These are phyloP conservation scores for Phialocephala sp. DNA, from an alignment of 2,329 filamentous ascomycete genomes.

Conservation along the genomic window DNA sequence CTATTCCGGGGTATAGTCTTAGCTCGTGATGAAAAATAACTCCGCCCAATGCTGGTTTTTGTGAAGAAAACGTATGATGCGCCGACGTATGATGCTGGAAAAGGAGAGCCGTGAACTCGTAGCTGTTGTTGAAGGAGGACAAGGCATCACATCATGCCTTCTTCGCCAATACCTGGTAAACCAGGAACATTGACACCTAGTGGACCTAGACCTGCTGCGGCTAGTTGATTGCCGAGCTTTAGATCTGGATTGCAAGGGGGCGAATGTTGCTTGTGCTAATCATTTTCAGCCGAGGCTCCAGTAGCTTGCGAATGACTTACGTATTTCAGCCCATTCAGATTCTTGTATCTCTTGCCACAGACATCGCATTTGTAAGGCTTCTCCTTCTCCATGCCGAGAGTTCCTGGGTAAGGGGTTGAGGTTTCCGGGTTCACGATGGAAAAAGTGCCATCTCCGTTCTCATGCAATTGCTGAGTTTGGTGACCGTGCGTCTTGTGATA, in stretches of 20 bases:
- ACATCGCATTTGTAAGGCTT: conserved; percentile 98
- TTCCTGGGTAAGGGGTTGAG: conserved; percentile 91
- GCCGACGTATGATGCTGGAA: conserved; percentile 26
- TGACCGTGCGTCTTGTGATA: conserved; percentile 86
- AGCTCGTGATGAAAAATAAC: conserved; percentile 32
- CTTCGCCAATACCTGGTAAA: conserved; percentile 61
- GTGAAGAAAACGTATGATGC: conserved; percentile 24
- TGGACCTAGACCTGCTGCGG: conserved; percentile 40
- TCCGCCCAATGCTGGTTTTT: conserved; percentile 41
- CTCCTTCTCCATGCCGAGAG: conserved; percentile 99
- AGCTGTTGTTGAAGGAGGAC: conserved; percentile 14
- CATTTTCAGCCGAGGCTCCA: conserved; percentile 43
- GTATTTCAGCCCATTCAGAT: conserved; percentile 97
- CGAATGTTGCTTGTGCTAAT: conserved; percentile 77
- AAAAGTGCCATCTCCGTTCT: conserved; percentile 96
- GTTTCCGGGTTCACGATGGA: conserved; percentile 98
- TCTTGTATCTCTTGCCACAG: conserved; percentile 99
- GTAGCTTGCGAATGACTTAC: conserved; percentile 51
- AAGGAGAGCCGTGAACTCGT: conserved; percentile 26
- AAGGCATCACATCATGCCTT: conserved; percentile 48
- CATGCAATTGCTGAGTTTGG: conserved; percentile 93
- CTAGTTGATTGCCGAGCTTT: conserved; percentile 50
- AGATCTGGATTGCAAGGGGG: conserved; percentile 89
- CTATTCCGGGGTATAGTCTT: conserved; percentile 42
- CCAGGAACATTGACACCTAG: conserved; percentile 46